A percentile compares a stretch with the other conserved stretches of the same genome.
phyloP scores from a whole-genome alignment of 768 basidiomycete species.

The Tylopilus sp. region DNA sequence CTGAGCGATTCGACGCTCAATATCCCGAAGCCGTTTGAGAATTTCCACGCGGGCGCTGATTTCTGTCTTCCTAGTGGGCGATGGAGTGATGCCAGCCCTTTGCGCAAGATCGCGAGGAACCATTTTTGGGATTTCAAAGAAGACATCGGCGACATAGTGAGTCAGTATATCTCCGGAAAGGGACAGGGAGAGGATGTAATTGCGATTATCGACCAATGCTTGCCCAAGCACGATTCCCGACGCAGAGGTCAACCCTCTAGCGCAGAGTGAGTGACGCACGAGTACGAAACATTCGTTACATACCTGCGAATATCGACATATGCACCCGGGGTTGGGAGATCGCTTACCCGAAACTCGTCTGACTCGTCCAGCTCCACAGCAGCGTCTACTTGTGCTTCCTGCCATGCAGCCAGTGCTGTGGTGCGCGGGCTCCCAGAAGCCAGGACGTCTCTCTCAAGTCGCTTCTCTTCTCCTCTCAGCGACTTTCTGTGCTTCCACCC shows the following conservation, averaged over 20 bases:
- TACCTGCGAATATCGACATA: slow-evolving; percentile 55
- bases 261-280: slow-evolving; percentile 7
- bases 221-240: slow-evolving; percentile 29
- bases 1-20: slow-evolving; percentile 48
- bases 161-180: slow-evolving; percentile 50
- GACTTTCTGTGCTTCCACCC: slow-evolving; percentile 38
- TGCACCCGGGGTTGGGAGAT: slow-evolving; percentile 38
- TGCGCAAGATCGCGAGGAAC: slow-evolving; percentile 41
- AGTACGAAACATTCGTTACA: slow-evolving; percentile 8
- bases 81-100: slow-evolving; percentile 42
- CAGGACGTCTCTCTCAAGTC: slow-evolving; percentile 27
- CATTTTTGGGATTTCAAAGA: slow-evolving; percentile 59
- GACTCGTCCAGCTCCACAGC: slow-evolving; percentile 8
- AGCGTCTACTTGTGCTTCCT: slow-evolving; percentile 16
- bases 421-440: slow-evolving; percentile 14
- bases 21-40: slow-evolving; percentile 52
- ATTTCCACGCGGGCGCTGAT: slow-evolving; percentile 62
- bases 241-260: slow-evolving; percentile 19
- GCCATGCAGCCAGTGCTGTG: slow-evolving; percentile 25
- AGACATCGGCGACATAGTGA: slow-evolving; percentile 50
- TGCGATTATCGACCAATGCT: slow-evolving; percentile 30
- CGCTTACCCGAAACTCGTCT: slow-evolving; percentile 9
- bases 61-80: slow-evolving; percentile 34
- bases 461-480: slow-evolving; percentile 39
- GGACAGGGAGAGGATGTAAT: slow-evolving; percentile 28